Evolutionary conservation across 306 rosid genomes (phyloP), one percentile per base, ranked within the genome.

Genomic region (Hippophae gyantsensis): DNA sequence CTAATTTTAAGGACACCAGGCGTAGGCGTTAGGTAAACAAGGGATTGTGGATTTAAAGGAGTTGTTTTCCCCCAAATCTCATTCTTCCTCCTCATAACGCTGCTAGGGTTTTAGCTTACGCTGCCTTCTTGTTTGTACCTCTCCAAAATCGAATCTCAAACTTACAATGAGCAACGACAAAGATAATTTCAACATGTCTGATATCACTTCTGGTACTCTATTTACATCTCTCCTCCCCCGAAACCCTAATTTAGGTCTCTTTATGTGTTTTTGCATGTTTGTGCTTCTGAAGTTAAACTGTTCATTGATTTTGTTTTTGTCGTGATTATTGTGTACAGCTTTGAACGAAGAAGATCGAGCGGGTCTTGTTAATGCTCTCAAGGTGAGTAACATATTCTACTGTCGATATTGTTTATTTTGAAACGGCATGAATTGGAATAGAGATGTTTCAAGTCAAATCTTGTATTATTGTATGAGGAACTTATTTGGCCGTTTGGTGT

Each of bases 281-380:
- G 42, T 1, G 12, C 43, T 42, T 64, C 40, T 32, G 38, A 5
- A 6, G n/a, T 23, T 53, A 43, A 56, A 32, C 13, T 38, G 51
- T 57, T 8, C 52, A 70, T 5, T 44, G 55, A 18, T n/a, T 47
- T 6, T 10, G 6, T 9, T 64, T 61, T 56, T 26, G 12, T 50
- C 9, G 2, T 60, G 9, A 0, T 23, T 11, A 7, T 18, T 47
- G 11, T 46, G 52, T 53, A 40, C 41, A 89, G 97, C 83, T 75
- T 82, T 89, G 38, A 82, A 82, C 60, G 82, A 78, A 60, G 87
- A 67, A 55, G 70, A 86, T 74, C 80, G 87, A 72, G 89, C 87
- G 4, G 95, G 78, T 60, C 84, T 89, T 7, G 93, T 89, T 26
- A 89, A 86, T 74, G 95, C 87, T 64, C 87, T 89, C 52, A 86